Evolutionary conservation across 2,329 filamentous ascomycete species (phyloP).

Genomic region (Fusarium sp.): DNA sequence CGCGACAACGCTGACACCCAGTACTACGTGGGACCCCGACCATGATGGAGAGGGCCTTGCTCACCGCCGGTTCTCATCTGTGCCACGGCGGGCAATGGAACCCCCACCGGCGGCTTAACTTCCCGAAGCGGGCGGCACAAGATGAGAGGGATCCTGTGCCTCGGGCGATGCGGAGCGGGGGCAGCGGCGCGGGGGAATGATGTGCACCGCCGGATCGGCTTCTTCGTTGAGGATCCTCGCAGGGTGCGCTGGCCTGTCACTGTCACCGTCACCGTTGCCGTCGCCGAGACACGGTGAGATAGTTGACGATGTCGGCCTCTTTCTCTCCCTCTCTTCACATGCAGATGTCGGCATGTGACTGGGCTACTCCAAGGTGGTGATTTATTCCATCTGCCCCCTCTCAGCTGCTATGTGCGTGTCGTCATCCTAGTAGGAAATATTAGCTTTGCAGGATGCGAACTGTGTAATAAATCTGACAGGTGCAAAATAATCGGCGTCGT

Average conservation of each 20-base stretch:
- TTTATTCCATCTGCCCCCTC: slow-evolving; percentile 8
- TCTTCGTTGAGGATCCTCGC: slow-evolving; percentile 6
- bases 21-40: slow-evolving; percentile 58
- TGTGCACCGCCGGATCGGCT: slow-evolving; percentile 30
- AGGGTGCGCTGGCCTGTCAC: neutral
- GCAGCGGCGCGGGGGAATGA: slow-evolving; percentile 30
- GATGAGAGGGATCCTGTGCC: slow-evolving; percentile 21
- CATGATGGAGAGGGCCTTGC: slow-evolving; percentile 49
- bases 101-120: slow-evolving; percentile 37
- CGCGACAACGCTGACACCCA: slow-evolving; percentile 58
- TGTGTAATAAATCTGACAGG: slow-evolving; percentile 23
- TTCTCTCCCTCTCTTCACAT: slow-evolving; percentile 5
- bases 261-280: too few relatives aligned
- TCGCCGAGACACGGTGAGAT: slow-evolving; percentile 1
- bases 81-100: slow-evolving; percentile 40
- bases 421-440: slow-evolving; percentile 4
- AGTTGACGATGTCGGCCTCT: neutral
- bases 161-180: slow-evolving; percentile 14
- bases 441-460: slow-evolving; percentile 9
- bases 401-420: neutral
- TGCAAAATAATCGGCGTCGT: slow-evolving; percentile 7
- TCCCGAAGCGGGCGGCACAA: slow-evolving; percentile 38
- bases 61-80: slow-evolving; percentile 46
- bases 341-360: slow-evolving; percentile 9
- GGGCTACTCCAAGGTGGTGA: neutral